Base-by-base conservation (phyloP, 306 rosid species). In the Senna siamea region DNA sequence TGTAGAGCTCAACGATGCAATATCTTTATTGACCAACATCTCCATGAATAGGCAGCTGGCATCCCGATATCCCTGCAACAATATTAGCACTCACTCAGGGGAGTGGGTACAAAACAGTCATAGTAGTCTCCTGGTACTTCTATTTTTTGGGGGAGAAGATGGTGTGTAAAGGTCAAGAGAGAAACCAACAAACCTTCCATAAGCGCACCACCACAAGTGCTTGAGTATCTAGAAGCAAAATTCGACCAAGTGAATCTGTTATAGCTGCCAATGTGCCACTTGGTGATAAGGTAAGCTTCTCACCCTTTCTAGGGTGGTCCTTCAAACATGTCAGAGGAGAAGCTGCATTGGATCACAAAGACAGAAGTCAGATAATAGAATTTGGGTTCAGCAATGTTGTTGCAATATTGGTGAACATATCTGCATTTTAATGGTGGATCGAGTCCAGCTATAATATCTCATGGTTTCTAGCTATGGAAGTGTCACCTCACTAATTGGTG, bases 231-330 rank as follows among this genome's bases (percentile, higher is more conserved):
- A 95, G 85, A 62, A 95, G 90, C 90, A 95, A 68, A 78, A 95
- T 88, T 68, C 99, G 99, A 73, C 99, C 99, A 18, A 95, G 97
- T 58, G 99, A 95, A 87, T 92, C 99, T 58, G 98, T 95, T 78
- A 95, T 85, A 22, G 98, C 98, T 52, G 99, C 97, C 88, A 95
- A 74, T 11, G 99, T 95, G 70, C 99, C 98, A 78, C 99, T 95
- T 1, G 99, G 99, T 28, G 99, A 95, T 72, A 95, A 84, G 30
- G 92, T 95, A 58, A 92, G 90, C 87, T 92, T 95, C 76, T 95
- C 99, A 35, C 99, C 99, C 90, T 92, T 95, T 87, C 99, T 92
- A 62, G 99, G 99, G 75, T 84, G 79, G 83, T 92, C 99, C 87
- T 88, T 92, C 69, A 95, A 76, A 79, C 97, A 92, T 61, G 98